Conservation (phyloP, 1,284 basidiomycete genomes). For the Apiotrichum domesticum region DNA sequence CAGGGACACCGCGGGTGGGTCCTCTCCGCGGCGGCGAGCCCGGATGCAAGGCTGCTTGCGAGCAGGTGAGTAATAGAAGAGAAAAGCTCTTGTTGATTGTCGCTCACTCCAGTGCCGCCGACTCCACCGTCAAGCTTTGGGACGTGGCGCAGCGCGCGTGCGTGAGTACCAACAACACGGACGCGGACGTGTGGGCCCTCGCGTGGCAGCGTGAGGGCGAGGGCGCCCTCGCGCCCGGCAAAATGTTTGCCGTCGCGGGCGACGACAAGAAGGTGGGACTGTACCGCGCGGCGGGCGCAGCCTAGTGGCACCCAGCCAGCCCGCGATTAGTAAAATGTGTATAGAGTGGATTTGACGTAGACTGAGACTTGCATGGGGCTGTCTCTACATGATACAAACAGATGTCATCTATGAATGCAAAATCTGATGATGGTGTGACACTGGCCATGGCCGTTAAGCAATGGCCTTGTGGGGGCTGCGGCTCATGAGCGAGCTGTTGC, state of each 20-base stretch:
- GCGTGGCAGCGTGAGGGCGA: constrained; percentile 66
- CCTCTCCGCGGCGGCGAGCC: constrained; percentile 67
- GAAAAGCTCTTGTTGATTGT: too few species aligned
- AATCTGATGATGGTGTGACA: background rate
- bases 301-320: background rate
- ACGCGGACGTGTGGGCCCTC: constrained; percentile 79
- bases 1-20: constrained; percentile 84
- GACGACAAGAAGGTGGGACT: constrained; percentile 71
- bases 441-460: background rate
- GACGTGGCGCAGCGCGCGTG: constrained; percentile 69
- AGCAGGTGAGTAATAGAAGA: constrained; percentile 58
- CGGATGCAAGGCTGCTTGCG: constrained; percentile 66
- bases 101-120: constrained; percentile 58
- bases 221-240: constrained; percentile 50
- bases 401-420: background rate
- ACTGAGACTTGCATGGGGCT: background rate
- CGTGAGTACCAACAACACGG: constrained; percentile 69
- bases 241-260: constrained; percentile 69
- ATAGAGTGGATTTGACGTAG: too few species aligned
- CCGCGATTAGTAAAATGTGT: too few species aligned
- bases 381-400: background rate
- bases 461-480: background rate
- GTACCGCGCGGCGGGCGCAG: constrained; percentile 46
- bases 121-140: constrained; percentile 81
- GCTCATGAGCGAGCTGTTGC: background rate